A percentile compares a stretch with the other conserved stretches of the same genome.
Conservation (phyloP, 495 filamentous ascomycete genomes). For the Aspergillus cavernicola region DNA sequence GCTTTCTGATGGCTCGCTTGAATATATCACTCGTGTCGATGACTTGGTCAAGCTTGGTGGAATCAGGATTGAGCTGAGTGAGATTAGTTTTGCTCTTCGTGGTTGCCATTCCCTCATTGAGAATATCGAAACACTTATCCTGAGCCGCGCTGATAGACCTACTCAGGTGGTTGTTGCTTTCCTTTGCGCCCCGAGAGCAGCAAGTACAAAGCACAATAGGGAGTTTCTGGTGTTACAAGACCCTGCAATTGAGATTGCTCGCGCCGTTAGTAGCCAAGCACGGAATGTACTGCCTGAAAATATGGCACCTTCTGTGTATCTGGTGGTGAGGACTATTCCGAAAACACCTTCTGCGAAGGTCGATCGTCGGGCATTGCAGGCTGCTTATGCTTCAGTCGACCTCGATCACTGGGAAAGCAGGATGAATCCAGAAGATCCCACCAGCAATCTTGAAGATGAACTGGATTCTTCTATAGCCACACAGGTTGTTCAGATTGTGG, state of each 20-base stretch:
- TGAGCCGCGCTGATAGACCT: constrained; percentile 29
- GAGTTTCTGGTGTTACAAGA: constrained; percentile 12
- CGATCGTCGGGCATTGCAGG: constrained; percentile 28
- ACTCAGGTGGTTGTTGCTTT: constrained; percentile 33
- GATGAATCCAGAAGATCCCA: constrained; percentile 13
- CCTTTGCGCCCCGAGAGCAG: constrained; percentile 22
- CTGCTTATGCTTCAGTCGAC: constrained; percentile 25
- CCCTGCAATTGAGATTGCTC: constrained; percentile 19
- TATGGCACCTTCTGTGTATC: constrained; percentile 33
- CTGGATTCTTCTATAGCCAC: constrained; percentile 3
- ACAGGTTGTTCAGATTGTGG: constrained; percentile 22
- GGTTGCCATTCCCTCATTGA: constrained; percentile 28
- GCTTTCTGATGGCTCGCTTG: constrained; percentile 39
- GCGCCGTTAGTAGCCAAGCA: constrained; percentile 22
- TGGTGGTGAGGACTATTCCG: constrained; percentile 28
- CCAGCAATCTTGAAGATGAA: neutral
- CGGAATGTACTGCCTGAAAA: constrained; percentile 24
- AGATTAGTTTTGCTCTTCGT: constrained; percentile 33
- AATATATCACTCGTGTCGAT: constrained; percentile 38
- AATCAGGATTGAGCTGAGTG: constrained; percentile 36
- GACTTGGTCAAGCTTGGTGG: constrained; percentile 38
- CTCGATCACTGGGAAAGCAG: constrained; percentile 29
- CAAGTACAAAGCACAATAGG: neutral
- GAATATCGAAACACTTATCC: constrained; percentile 26
- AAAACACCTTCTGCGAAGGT: constrained; percentile 33